Conservation (phyloP, 768 basidiomycete genomes). For the Pholiota microspora region DNA sequence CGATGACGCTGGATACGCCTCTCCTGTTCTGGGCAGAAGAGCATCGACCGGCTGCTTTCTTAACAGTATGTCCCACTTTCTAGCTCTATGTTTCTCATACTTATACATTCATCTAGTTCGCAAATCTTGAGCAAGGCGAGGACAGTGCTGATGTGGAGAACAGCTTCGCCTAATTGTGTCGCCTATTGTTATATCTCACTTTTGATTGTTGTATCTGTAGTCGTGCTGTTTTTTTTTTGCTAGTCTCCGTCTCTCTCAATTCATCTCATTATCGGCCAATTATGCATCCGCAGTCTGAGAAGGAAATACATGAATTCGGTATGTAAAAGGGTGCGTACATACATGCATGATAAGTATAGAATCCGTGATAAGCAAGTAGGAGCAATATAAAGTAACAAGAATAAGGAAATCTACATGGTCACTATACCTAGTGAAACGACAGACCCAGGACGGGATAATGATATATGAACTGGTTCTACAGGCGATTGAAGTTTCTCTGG, state of each 20-base stretch:
- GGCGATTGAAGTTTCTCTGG: conserved; percentile 27
- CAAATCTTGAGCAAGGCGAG: conserved; percentile 85
- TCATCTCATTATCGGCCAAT: background rate
- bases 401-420: conserved; percentile 29
- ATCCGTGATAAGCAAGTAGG: conserved; percentile 1
- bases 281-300: background rate
- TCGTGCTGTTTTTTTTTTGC: conserved; percentile 3
- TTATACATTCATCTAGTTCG: conserved; percentile 55
- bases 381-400: background rate
- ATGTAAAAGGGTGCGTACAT: conserved; percentile 3
- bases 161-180: conserved; percentile 68
- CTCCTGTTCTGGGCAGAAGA: conserved; percentile 95
- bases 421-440: conserved; percentile 52
- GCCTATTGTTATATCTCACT: conserved; percentile 10
- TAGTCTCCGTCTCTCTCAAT: background rate
- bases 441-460: conserved; percentile 49
- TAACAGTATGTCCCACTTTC: conserved; percentile 59
- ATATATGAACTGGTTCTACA: conserved; percentile 30
- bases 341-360: conserved; percentile 2
- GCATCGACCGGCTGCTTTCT: conserved; percentile 91
- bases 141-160: conserved; percentile 97
- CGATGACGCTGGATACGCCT: conserved; percentile 89
- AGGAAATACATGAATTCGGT: conserved; percentile 4
- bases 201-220: conserved; percentile 14
- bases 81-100: background rate